Base-by-base conservation (phyloP, 1,284 basidiomycete species). In the Cutaneotrichosporon cyanovorans region DNA sequence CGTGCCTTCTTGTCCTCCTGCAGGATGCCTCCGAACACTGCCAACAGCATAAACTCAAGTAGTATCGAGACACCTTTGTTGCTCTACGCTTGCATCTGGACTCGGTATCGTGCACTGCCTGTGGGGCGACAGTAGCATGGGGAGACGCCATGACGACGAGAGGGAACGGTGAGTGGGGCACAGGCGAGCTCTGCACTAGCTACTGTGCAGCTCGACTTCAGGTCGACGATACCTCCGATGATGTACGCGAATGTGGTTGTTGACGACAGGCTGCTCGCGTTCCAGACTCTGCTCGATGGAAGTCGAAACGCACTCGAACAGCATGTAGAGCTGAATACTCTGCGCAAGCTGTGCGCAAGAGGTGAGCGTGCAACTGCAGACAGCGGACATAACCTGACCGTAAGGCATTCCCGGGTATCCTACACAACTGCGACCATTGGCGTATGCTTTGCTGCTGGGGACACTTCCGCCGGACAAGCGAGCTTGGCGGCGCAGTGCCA, bases 321-420 rank as follows among this genome's bases (percentile, higher is more conserved):
- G 4, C 38, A 23, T 1, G 63, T 71, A 12, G 64, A 70, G 48
- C 44, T 71, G 25, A 53, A 55, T 3, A 42, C 58, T 1, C 58
- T 72, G 12, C 46, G 69, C 11, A 46, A 55, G 22, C 56, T 72
- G 1, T 70, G 68, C 41, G 54, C 60, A 6, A 43, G 58, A 55
- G 70, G 70, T 69, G 19, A 42, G 57, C 16, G n/a, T 18, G 20
- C 31, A 15, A 18, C 11, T 19, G 11, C 4, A 23, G 28, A 23
- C 14, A 21, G 8, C 30, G 18, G 7, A 19, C 7, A 16, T n/a
- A 19, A 31, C 23, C 16, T 31, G 19, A 32, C 12, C 30, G 15
- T 2, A 9, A 22, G 71, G 71, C 30, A 71, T 73, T 20, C 71
- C 69, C 4, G 54, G 62, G 12, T 54, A 64, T 20, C 70, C 70